These are phyloP conservation scores for Nothopassalora personata DNA, from an alignment of 2,329 filamentous ascomycete species.

Conservation along the genomic window DNA sequence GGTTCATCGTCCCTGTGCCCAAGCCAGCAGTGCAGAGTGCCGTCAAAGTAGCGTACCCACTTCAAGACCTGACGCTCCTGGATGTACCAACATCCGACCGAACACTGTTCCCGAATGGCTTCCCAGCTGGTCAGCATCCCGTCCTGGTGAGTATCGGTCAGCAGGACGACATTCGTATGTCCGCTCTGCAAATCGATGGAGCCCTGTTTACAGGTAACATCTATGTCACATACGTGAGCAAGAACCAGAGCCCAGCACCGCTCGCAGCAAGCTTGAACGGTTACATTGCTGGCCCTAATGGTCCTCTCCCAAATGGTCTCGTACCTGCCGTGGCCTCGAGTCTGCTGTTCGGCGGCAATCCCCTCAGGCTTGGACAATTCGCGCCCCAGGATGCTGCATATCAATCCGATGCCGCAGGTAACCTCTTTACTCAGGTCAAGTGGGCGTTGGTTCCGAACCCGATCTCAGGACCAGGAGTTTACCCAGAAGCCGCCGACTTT, in stretches of 20 bases:
- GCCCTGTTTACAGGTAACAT: slow-evolving; percentile 6
- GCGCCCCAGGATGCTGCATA: slow-evolving; percentile 14
- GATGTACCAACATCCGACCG: slow-evolving; percentile 14
- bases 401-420: slow-evolving; percentile 11
- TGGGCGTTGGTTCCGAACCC: slow-evolving; percentile 22
- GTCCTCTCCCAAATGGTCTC: slow-evolving; percentile 19
- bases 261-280: slow-evolving; percentile 9
- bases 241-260: slow-evolving; percentile 6
- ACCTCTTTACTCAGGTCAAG: slow-evolving; percentile 11
- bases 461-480: slow-evolving; percentile 22
- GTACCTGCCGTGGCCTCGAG: slow-evolving; percentile 19
- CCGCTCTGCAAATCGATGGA: slow-evolving; percentile 22
- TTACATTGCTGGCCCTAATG: slow-evolving; percentile 20
- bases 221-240: slow-evolving; percentile 18
- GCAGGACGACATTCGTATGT: slow-evolving; percentile 22
- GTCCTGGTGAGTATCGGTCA: slow-evolving; percentile 13
- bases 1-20: slow-evolving; percentile 21
- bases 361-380: slow-evolving; percentile 19
- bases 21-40: slow-evolving; percentile 17
- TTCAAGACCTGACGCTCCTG: slow-evolving; percentile 10
- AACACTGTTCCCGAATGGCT: slow-evolving; percentile 20
- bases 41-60: slow-evolving; percentile 13
- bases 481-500: slow-evolving; percentile 18
- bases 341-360: slow-evolving; percentile 18
- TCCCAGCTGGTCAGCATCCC: slow-evolving; percentile 19